phyloP scores from a whole-genome alignment of 1,139 yeast species.

The Suhomyces ambrosiae region DNA sequence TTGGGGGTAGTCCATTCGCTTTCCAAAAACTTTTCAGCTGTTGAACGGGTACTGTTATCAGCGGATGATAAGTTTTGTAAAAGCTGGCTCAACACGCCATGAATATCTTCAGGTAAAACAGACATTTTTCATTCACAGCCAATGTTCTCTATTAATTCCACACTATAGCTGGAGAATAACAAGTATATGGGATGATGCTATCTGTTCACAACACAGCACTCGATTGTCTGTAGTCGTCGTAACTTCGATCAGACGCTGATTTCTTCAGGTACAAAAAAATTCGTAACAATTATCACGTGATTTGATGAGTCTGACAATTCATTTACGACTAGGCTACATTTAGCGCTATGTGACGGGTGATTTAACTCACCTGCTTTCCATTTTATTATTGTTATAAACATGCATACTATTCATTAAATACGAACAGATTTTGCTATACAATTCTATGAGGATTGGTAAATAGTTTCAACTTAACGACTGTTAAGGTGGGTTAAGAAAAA shows the following conservation, averaged over 20 bases:
- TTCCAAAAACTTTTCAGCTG: slow-evolving; percentile 76
- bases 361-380: no score
- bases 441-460: no score
- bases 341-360: no score
- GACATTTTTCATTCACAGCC: slow-evolving; percentile 41
- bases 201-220: slow-evolving; percentile 1
- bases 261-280: slow-evolving; percentile 11
- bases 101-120: slow-evolving; percentile 63
- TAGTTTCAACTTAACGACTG: no score
- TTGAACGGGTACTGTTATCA: slow-evolving; percentile 70
- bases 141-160: background rate
- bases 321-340: no score
- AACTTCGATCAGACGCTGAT: slow-evolving; percentile 6
- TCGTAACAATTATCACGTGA: slow-evolving; percentile 11
- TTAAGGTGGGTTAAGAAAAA: no score
- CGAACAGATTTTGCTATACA: no score
- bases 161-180: background rate
- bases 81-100: slow-evolving; percentile 57
- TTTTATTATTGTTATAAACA: no score
- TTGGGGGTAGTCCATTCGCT: slow-evolving; percentile 70
- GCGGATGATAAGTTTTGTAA: slow-evolving; percentile 74
- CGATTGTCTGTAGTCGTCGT: background rate
- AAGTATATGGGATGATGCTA: background rate
- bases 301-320: slow-evolving; percentile 9
- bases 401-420: no score